A percentile compares a stretch with the other conserved stretches of the same genome.
phyloP scores from a whole-genome alignment of 441 rosid species.

The Pelargonium citronellum region DNA sequence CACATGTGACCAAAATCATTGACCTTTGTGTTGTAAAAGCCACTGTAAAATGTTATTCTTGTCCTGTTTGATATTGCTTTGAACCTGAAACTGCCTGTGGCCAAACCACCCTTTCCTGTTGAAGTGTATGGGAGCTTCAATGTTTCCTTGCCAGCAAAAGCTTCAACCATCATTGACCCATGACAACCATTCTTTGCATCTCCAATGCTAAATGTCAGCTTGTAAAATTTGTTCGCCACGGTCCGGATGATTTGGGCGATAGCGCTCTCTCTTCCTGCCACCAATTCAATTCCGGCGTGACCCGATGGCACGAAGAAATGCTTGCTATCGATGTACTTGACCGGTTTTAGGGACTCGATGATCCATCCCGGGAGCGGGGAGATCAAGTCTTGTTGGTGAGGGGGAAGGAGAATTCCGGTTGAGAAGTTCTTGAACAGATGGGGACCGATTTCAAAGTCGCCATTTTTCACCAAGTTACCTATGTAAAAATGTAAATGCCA shows the following conservation, averaged over 20 bases:
- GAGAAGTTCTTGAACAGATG: constrained; percentile 53
- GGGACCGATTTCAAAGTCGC: constrained; percentile 54
- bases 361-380: constrained; percentile 63
- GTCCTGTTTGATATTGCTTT: constrained; percentile 35
- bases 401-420: constrained; percentile 49
- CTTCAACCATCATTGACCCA: constrained; percentile 57
- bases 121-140: constrained; percentile 34
- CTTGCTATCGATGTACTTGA: constrained; percentile 42
- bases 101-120: constrained; percentile 35
- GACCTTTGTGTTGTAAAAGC: constrained; percentile 49
- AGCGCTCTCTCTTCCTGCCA: constrained; percentile 59
- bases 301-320: constrained; percentile 50
- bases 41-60: constrained; percentile 48
- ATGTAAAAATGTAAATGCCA: neutral
- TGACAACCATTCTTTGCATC: constrained; percentile 55
- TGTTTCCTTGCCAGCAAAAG: constrained; percentile 36
- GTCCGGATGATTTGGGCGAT: constrained; percentile 53
- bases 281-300: constrained; percentile 39
- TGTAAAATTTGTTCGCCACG: constrained; percentile 28
- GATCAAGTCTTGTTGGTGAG: constrained; percentile 35
- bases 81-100: constrained; percentile 34
- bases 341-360: constrained; percentile 55
- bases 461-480: constrained; percentile 50
- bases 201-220: constrained; percentile 40
- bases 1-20: constrained; percentile 57